phyloP scores from a whole-genome alignment of 2,329 filamentous ascomycete genomes.

The Xylaria sp. region DNA sequence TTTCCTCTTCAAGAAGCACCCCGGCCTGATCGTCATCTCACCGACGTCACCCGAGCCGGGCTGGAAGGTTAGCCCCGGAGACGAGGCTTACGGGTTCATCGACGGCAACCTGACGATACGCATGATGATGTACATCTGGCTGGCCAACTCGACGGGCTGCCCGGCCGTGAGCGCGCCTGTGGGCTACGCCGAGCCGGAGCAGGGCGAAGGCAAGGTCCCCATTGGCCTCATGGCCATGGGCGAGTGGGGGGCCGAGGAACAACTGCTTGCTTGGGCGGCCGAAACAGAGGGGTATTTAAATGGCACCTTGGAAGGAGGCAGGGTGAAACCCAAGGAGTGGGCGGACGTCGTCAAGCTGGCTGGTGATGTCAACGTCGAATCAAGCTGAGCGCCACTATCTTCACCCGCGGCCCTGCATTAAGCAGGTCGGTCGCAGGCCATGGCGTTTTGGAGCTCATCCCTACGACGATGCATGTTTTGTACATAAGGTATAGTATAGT shows the following conservation, averaged over 20 bases:
- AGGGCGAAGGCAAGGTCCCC: slow-evolving; percentile 69
- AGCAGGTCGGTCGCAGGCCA: background rate
- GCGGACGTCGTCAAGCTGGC: slow-evolving; percentile 64
- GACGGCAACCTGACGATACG: slow-evolving; percentile 79
- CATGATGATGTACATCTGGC: slow-evolving; percentile 87
- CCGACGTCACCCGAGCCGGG: slow-evolving; percentile 82
- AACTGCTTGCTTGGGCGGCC: slow-evolving; percentile 68
- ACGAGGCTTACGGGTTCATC: slow-evolving; percentile 76
- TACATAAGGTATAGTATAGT: too few relatives aligned
- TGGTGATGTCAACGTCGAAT: slow-evolving; percentile 15
- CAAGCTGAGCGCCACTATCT: slow-evolving; percentile 8
- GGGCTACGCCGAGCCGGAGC: slow-evolving; percentile 72
- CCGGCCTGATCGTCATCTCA: slow-evolving; percentile 80
- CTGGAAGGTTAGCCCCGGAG: slow-evolving; percentile 71
- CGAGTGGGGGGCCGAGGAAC: slow-evolving; percentile 75
- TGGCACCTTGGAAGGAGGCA: slow-evolving; percentile 59
- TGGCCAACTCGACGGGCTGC: slow-evolving; percentile 84
- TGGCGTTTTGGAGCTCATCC: background rate
- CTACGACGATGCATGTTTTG: background rate
- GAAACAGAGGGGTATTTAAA: slow-evolving; percentile 68
- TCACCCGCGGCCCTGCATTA: background rate
- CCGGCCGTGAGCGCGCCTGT: slow-evolving; percentile 80
- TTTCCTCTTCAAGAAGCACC: slow-evolving; percentile 69
- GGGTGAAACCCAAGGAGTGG: slow-evolving; percentile 66
- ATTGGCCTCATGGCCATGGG: slow-evolving; percentile 72